Evolutionary conservation across 345 rosid genomes (phyloP).

Genomic region (Erysimum cheiranthoides): DNA sequence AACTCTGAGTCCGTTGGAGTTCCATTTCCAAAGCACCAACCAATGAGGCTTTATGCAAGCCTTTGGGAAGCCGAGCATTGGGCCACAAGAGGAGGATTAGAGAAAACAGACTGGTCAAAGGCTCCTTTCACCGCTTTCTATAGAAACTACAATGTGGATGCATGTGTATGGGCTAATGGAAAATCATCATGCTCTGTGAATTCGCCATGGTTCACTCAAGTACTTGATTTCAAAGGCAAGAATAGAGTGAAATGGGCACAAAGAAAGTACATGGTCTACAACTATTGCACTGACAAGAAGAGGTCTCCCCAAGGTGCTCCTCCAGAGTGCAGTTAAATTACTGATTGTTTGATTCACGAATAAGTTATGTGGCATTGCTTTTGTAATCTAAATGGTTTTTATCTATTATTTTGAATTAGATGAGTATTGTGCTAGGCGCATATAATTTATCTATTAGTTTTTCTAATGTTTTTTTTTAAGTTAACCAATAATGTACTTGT

Average conservation of each 20-base stretch:
- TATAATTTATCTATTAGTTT: not conserved
- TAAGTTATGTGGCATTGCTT: conserved; percentile 13
- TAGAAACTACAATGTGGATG: conserved; percentile 7
- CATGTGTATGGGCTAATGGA: not conserved
- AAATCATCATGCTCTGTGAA: not conserved
- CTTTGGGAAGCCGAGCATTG: conserved; percentile 1
- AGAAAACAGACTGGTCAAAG: conserved; percentile 6
- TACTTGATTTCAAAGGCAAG: conserved; percentile 2
- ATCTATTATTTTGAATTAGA: not conserved
- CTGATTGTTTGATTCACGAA: conserved; percentile 6
- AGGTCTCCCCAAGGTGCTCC: conserved; percentile 47
- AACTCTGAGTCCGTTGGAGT: not conserved
- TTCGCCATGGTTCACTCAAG: not conserved
- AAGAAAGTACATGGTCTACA: not conserved
- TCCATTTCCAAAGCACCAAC: not conserved
- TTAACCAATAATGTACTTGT: too few species aligned
- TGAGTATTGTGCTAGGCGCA: not conserved
- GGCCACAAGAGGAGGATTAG: conserved; percentile 8
- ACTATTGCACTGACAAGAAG: conserved; percentile 36
- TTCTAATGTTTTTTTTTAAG: too few species aligned
- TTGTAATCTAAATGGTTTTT: conserved; percentile 9
- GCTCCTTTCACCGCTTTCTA: conserved; percentile 7
- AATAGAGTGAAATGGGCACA: conserved; percentile 11
- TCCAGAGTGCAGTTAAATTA: conserved; percentile 30
- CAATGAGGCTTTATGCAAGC: not conserved